Base-by-base conservation (phyloP, 169 alveolate species). In the Amoebophrya sp. region DNA sequence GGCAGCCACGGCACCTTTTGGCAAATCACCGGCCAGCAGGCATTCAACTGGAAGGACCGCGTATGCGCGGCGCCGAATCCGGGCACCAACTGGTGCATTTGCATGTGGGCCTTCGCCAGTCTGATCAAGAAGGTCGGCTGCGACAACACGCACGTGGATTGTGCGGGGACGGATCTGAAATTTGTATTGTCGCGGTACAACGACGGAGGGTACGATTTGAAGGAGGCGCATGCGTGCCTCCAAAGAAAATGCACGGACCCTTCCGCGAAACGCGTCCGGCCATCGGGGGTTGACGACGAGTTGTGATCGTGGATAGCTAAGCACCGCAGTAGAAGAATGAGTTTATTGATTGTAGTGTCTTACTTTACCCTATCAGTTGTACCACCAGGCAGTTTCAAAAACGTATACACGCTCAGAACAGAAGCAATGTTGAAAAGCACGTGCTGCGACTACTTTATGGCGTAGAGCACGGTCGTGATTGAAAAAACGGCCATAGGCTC, bases 21-120 rank as follows among this genome's bases (percentile, higher is more conserved):
- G 83, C 32, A 66, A 25, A 66, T 66, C 83, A 66, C 83, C 10
- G 83, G 83, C 2, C 83, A 66, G 35, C 32, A 18, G 35, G 32
- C 2, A 25, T 66, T 2, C 32, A 18, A 66, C 38, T 66, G 83
- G 83, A 66, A 66, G 39, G 83, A 66, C 10, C 1, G 18, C 1
- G 35, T 66, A 2, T 66, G 83, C 35, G 7, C 35, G 83, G 35
- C 83, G 35, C 83, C 83, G 35, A 66, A 66, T 25, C 83, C 83
- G 35, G 83, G 83, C 12, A 66, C 83, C 83, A 66, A 66, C 35
- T 66, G 83, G 83, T 66, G 83, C 83, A 66, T 66, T 1, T 66
- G 83, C 83, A 66, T 66, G 83, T 66, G 83, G 83, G 83, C 83
- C 35, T 66, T 66, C 35, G 83, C 83, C 32, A 2, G 83, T 25